Conservation (phyloP, 1,284 basidiomycete genomes). For the Trametes pubescens region DNA sequence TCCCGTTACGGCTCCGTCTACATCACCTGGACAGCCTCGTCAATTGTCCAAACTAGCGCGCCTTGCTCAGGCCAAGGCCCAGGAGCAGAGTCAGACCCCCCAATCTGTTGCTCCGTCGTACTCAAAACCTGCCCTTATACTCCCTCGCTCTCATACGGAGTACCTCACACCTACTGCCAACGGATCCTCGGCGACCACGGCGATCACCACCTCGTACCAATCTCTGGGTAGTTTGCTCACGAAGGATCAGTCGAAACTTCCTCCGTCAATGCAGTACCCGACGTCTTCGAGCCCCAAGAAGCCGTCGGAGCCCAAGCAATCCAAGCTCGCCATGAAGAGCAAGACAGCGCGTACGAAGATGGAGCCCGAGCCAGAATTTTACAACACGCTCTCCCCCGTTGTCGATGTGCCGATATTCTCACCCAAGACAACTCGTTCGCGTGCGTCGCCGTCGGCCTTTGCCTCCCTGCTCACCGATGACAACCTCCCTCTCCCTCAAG, state of each 20-base stretch:
- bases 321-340: conserved; percentile 76
- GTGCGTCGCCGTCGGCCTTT: conserved; percentile 80
- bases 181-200: conserved; percentile 77
- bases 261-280: conserved; percentile 29
- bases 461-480: conserved; percentile 75
- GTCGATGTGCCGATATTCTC: conserved; percentile 65
- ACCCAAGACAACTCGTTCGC: conserved; percentile 54
- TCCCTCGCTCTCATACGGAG: conserved; percentile 55
- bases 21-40: conserved; percentile 26
- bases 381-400: conserved; percentile 32
- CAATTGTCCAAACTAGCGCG: conserved; percentile 75
- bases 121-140: conserved; percentile 25
- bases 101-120: conserved; percentile 35
- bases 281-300: conserved; percentile 20
- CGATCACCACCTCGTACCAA: conserved; percentile 81
- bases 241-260: conserved; percentile 36
- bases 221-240: conserved; percentile 59
- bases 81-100: conserved; percentile 37
- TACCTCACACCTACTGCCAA: conserved; percentile 79
- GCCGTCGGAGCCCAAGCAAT: conserved; percentile 50
- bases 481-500: conserved; percentile 46
- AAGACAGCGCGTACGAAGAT: conserved; percentile 51
- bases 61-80: conserved; percentile 67
- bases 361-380: conserved; percentile 46
- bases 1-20: conserved; percentile 6